These are phyloP conservation scores for Aegilops umbellulata DNA, from an alignment of 176 grass and related monocot species.

Conservation along the genomic window DNA sequence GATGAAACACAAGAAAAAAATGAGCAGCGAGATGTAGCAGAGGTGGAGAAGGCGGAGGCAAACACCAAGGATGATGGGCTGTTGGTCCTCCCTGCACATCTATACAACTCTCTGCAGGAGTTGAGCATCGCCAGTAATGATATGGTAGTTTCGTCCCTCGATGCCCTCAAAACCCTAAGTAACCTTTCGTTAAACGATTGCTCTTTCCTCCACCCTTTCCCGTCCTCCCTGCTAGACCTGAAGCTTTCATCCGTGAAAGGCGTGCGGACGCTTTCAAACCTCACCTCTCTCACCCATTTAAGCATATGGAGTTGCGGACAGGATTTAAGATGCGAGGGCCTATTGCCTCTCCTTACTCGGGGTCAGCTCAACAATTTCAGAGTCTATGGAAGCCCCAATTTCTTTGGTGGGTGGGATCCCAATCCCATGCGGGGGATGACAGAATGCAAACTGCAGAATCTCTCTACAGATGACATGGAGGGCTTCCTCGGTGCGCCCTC, in stretches of 20 bases:
- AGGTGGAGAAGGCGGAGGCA: neutral
- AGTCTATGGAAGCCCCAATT: accelerated
- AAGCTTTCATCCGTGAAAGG: accelerated
- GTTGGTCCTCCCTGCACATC: neutral
- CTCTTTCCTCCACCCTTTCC: neutral
- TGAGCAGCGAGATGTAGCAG: neutral
- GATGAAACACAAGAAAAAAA: neutral
- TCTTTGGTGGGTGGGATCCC: neutral
- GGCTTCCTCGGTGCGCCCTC: neutral
- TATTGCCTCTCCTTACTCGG: neutral
- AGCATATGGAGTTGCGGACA: accelerated
- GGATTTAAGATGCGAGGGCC: neutral
- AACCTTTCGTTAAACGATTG: accelerated
- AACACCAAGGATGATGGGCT: neutral
- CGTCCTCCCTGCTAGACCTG: neutral
- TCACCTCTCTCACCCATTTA: neutral
- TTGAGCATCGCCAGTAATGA: accelerated
- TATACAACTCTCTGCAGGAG: neutral
- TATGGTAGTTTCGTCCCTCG: too few relatives aligned
- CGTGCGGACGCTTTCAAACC: neutral
- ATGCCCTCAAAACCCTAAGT: too few relatives aligned
- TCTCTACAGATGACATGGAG: accelerated
- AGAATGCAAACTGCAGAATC: too few relatives aligned
- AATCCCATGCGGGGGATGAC: too few relatives aligned
- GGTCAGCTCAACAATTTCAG: neutral